Evolutionary conservation across 352 stramenopile genomes (phyloP).

Genomic region (Lagenidium sp.): DNA sequence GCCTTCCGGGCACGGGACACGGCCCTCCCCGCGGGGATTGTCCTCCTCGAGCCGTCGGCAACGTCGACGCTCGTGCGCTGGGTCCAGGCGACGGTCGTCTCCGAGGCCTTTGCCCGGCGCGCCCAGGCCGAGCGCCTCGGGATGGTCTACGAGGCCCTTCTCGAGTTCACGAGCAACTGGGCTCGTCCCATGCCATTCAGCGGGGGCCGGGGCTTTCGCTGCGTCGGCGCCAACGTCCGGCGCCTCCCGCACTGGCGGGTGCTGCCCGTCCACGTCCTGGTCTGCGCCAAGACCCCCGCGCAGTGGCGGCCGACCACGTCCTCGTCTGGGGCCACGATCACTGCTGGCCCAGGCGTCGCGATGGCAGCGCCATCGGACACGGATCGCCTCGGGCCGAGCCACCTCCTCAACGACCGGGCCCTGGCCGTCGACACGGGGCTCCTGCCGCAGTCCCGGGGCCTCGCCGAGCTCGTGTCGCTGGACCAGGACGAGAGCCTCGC

Average conservation of each 20-base stretch:
- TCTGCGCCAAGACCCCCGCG: slow-evolving; percentile 31
- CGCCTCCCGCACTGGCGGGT: slow-evolving; percentile 31
- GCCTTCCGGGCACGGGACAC: slow-evolving; percentile 14
- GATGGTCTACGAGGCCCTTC: slow-evolving; percentile 34
- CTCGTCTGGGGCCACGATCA: not conserved
- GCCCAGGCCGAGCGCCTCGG: slow-evolving; percentile 35
- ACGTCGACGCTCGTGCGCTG: not conserved
- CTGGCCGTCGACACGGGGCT: slow-evolving; percentile 22
- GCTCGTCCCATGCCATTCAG: too few species aligned
- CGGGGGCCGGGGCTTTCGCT: not conserved
- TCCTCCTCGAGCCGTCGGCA: not conserved
- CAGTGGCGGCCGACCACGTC: slow-evolving; percentile 22
- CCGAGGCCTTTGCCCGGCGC: slow-evolving; percentile 34
- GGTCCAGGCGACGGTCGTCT: slow-evolving; percentile 45
- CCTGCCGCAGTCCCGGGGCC: slow-evolving; percentile 11
- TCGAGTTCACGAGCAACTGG: too few species aligned
- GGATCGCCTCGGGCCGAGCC: slow-evolving; percentile 41
- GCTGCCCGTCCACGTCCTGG: slow-evolving; percentile 25
- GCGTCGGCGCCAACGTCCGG: slow-evolving; percentile 20
- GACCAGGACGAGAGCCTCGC: slow-evolving; percentile 25
- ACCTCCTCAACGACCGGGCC: slow-evolving; percentile 38
- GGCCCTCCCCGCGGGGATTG: slow-evolving; percentile 10
- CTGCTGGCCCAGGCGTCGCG: too few species aligned
- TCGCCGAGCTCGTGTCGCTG: slow-evolving; percentile 16
- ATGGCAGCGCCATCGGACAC: too few species aligned